phyloP scores from a whole-genome alignment of 352 stramenopile genomes.

The Pythium oligandrum region DNA sequence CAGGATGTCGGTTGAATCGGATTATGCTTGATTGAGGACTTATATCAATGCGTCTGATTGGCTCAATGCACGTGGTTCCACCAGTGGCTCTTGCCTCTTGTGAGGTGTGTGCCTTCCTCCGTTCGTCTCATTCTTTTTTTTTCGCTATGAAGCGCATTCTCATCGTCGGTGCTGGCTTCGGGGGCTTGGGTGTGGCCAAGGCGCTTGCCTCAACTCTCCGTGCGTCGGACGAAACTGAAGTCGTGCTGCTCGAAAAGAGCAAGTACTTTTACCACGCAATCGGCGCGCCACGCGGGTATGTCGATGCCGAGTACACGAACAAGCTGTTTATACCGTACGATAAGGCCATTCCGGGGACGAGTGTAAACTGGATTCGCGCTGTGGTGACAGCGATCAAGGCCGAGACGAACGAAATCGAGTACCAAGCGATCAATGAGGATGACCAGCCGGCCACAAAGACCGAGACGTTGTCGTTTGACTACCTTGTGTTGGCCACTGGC shows the following conservation, averaged over 20 bases:
- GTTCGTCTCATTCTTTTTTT: constrained; percentile 2
- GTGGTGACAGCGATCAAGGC: constrained; percentile 20
- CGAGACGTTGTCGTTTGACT: constrained; percentile 16
- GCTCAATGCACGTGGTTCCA: no score
- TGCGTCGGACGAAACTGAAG: constrained; percentile 18
- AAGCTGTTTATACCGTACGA: constrained; percentile 38
- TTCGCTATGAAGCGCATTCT: constrained; percentile 22
- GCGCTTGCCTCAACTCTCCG: constrained; percentile 21
- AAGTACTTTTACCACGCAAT: constrained; percentile 33
- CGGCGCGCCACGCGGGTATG: constrained; percentile 27
- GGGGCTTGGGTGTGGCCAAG: constrained; percentile 29
- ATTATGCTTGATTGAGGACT: no score
- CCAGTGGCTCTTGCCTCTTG: no score
- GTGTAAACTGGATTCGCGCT: constrained; percentile 21
- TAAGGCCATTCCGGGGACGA: constrained; percentile 22
- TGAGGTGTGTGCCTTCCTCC: background rate
- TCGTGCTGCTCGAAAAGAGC: constrained; percentile 38
- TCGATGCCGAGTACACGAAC: constrained; percentile 22
- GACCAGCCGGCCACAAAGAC: constrained; percentile 9
- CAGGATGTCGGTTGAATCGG: no score
- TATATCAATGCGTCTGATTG: no score
- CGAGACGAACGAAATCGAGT: constrained; percentile 19
- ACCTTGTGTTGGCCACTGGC: constrained; percentile 16
- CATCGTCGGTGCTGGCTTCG: constrained; percentile 27
- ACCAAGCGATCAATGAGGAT: constrained; percentile 17